Evolutionary conservation across 805 yeast species (phyloP).

Genomic region (Candida ulmi): DNA sequence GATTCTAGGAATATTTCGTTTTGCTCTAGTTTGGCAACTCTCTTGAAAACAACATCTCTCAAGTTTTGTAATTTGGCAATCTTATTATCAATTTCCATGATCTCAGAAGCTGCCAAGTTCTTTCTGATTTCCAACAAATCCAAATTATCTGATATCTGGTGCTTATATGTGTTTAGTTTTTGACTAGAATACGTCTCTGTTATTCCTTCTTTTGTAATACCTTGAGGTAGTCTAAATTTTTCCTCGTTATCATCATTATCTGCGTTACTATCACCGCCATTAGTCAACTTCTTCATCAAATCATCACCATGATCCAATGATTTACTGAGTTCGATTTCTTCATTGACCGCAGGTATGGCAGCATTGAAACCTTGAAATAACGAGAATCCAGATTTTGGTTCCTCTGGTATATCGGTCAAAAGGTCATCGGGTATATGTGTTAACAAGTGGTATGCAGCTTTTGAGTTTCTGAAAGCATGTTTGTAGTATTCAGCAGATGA

Average conservation of each 20-base stretch:
- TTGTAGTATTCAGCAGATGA: constrained; percentile 34
- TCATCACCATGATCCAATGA: constrained; percentile 18
- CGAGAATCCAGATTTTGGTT: constrained; percentile 36
- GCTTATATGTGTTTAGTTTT: constrained; percentile 31
- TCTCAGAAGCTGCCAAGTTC: constrained; percentile 58
- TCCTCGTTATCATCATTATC: constrained; percentile 15
- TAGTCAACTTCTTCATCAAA: constrained; percentile 13
- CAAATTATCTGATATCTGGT: constrained; percentile 38
- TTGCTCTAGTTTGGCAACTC: constrained; percentile 55
- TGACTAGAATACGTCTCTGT: constrained; percentile 36
- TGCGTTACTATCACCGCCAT: constrained; percentile 18
- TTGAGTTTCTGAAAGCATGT: constrained; percentile 28
- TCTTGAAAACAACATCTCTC: constrained; percentile 50
- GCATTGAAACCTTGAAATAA: constrained; percentile 70
- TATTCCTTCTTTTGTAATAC: constrained; percentile 36
- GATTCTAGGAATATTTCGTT: constrained; percentile 53
- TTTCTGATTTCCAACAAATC: constrained; percentile 58
- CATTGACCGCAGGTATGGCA: constrained; percentile 44
- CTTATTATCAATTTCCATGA: constrained; percentile 55
- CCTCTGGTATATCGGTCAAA: constrained; percentile 45
- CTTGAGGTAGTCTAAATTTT: constrained; percentile 30
- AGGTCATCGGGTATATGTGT: constrained; percentile 58
- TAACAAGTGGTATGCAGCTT: constrained; percentile 41
- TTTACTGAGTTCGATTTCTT: constrained; percentile 28
- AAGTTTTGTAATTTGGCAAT: constrained; percentile 44